Percentiles rank a stretch among this genome's conserved stretches.
Evolutionary conservation across 805 yeast genomes (phyloP).

Genomic region (Pichia deserticola): DNA sequence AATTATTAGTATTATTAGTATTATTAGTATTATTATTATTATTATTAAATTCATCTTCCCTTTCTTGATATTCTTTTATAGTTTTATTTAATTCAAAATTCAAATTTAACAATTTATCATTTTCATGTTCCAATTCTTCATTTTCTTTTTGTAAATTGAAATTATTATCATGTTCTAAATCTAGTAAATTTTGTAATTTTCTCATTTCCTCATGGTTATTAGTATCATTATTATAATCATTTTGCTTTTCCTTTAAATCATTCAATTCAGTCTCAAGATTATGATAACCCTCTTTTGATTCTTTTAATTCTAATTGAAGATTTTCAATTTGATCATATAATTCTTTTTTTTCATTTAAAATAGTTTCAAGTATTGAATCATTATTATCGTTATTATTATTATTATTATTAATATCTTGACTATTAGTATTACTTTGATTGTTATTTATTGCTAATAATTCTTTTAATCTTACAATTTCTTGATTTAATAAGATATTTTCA

Average conservation of each 20-base stretch:
- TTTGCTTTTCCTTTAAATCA: not conserved
- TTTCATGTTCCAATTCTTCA: slow-evolving; percentile 2
- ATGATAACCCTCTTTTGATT: not conserved
- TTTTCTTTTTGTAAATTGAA: slow-evolving; percentile 6
- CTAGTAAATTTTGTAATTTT: not conserved
- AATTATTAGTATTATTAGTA: not conserved
- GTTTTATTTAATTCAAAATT: slow-evolving; percentile 12
- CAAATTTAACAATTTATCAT: slow-evolving; percentile 8
- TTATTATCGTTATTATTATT: not conserved
- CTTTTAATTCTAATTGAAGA: too few relatives aligned
- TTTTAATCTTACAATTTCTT: slow-evolving; percentile 6
- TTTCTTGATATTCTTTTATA: too few relatives aligned
- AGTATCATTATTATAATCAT: not conserved
- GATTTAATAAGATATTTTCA: slow-evolving; percentile 9
- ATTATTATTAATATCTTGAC: not conserved
- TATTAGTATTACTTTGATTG: not conserved
- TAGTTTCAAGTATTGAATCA: too few relatives aligned
- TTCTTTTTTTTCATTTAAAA: too few relatives aligned
- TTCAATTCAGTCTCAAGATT: not conserved
- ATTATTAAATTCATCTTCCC: too few relatives aligned
- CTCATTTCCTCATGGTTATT: not conserved
- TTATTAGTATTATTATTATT: not conserved
- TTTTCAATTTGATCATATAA: too few relatives aligned
- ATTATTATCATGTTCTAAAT: slow-evolving; percentile 3
- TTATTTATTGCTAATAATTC: not conserved